Conservation (phyloP, 495 filamentous ascomycete genomes). For the Entonaema liquescens region DNA sequence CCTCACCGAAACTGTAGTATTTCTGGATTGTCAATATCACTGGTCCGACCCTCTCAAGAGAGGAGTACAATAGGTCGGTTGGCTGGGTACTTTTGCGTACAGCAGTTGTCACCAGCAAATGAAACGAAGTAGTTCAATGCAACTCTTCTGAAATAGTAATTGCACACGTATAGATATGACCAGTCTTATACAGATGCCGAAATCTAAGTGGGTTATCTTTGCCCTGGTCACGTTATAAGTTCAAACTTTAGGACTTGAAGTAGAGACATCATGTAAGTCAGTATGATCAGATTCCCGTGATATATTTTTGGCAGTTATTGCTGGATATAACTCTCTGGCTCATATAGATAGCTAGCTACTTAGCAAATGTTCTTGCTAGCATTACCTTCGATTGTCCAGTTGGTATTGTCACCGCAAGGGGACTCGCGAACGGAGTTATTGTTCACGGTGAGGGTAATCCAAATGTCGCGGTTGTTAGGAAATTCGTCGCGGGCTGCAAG, state of each 20-base stretch:
- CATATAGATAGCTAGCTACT: not conserved
- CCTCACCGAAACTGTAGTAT: not conserved
- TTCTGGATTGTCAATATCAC: not conserved
- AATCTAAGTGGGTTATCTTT: too few relatives aligned
- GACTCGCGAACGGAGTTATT: slow-evolving; percentile 52
- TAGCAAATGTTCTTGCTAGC: slow-evolving; percentile 49
- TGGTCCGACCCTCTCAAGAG: not conserved
- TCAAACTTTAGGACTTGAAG: too few relatives aligned
- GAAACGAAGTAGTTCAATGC: too few relatives aligned
- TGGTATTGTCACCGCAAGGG: slow-evolving; percentile 55
- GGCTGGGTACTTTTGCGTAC: not conserved
- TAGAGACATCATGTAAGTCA: too few relatives aligned
- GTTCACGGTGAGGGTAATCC: slow-evolving; percentile 52
- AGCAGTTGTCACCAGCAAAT: too few relatives aligned
- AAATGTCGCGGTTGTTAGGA: slow-evolving; percentile 53
- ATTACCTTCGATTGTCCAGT: slow-evolving; percentile 51
- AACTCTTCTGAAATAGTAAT: too few relatives aligned
- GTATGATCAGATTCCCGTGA: too few relatives aligned
- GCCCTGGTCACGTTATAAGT: too few relatives aligned
- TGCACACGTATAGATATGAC: too few relatives aligned
- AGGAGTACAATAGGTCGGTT: not conserved
- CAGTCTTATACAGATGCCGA: too few relatives aligned
- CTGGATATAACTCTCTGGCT: not conserved
- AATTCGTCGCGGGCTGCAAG: slow-evolving; percentile 55
- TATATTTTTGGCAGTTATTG: too few relatives aligned